Conservation (phyloP, 1,284 basidiomycete species). For the Mrakiaceae sp. region DNA sequence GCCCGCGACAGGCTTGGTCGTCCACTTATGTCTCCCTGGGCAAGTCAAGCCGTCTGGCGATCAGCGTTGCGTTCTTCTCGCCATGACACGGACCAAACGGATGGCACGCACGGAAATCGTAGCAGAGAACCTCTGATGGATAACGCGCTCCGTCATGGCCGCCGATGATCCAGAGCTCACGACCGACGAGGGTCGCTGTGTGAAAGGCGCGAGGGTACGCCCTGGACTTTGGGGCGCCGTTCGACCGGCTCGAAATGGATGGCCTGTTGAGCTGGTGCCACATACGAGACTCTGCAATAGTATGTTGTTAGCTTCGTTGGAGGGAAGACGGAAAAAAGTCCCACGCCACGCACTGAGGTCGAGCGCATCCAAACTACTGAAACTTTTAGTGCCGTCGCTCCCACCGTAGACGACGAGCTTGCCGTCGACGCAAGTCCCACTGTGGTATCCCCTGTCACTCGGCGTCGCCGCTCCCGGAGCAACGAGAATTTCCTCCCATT, state of each 20-base stretch:
- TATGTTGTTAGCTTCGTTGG: neutral
- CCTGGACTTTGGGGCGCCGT: conserved; percentile 32
- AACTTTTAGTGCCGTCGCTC: conserved; percentile 46
- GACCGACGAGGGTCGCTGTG: conserved; percentile 81
- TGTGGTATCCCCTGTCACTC: conserved; percentile 59
- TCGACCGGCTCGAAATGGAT: neutral
- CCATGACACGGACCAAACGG: conserved; percentile 16
- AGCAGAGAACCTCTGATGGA: conserved; percentile 63
- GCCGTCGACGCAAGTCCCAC: conserved; percentile 71
- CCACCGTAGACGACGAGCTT: conserved; percentile 41
- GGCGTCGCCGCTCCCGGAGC: conserved; percentile 25
- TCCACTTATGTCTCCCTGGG: conserved; percentile 38
- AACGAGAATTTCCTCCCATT: conserved; percentile 44
- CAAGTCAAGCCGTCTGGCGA: conserved; percentile 31
- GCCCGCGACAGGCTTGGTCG: conserved; percentile 51
- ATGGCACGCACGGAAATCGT: conserved; percentile 59
- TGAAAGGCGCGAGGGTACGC: conserved; percentile 68
- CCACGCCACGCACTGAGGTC: conserved; percentile 54
- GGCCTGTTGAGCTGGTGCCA: neutral
- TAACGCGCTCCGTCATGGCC: conserved; percentile 76
- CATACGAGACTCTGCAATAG: neutral
- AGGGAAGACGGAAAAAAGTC: neutral
- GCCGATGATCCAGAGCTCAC: conserved; percentile 77
- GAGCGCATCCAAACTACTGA: conserved; percentile 76
- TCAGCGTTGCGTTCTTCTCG: too few species aligned